Evolutionary conservation across 2,329 filamentous ascomycete genomes (phyloP), one percentile per base, ranked within the genome.

Genomic region (Zymoseptoria brevis): DNA sequence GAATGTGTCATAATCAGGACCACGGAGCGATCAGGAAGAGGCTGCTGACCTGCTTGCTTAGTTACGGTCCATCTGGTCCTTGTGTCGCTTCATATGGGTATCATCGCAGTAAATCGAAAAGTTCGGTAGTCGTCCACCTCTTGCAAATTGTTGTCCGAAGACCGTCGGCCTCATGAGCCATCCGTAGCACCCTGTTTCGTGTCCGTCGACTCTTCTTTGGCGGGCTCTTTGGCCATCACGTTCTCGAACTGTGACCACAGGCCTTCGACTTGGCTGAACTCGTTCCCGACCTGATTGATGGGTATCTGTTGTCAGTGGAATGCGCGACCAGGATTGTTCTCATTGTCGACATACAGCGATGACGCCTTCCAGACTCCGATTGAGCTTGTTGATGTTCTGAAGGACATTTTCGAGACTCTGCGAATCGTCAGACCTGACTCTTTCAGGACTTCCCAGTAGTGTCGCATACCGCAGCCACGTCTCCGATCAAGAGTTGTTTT

Each of bases 241-340:
- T 87, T 89, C 77, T 99, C 94, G 71, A 99, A 97, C 70, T 96
- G 90, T 48, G 89, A 95, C 94, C 94, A 99, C 16, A 99, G 81
- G 29, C 90, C 91, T 75, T 99, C 94, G 50, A 99, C 94, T 3
- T 90, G 92, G n/a, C 89, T 87, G 76, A 99, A 96, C 71, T 99
- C 94, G 75, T 96, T 96, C 45, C 94, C 94, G 56, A 99, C 71
- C 69, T 73, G 50, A 16, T 7, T 73, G 50, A 16, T 7, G 19
- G 11, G 24, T 4, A 4, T 7, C 35, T 45, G 13, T 45, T 45
- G 35, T 45, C 35, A 45, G 16, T 45, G 2, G 16, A n/a, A 7
- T 45, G 35, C 11, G 35, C 13, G 13, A n/a, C 16, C 6, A 45
- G 35, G 35, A 7, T 4, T 6, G 26, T 29, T 29, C 26, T 16